These are phyloP conservation scores for Erysimum cheiranthoides DNA, from an alignment of 345 rosid genomes.

Conservation along the genomic window DNA sequence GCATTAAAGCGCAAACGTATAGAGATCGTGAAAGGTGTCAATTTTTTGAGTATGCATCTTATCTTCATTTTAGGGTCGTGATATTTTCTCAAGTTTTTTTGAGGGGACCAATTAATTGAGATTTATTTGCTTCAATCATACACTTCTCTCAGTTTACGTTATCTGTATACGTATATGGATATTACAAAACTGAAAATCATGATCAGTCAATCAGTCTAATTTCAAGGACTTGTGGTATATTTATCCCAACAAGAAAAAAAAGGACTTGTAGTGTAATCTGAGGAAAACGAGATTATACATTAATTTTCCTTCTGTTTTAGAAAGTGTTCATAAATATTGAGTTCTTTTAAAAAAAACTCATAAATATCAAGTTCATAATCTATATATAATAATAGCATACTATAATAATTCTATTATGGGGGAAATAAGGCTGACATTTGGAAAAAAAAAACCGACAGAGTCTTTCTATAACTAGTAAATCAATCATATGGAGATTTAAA, in stretches of 20 bases:
- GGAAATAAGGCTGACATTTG: no score
- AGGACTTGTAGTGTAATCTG: no score
- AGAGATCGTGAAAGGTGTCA: constrained; percentile 14
- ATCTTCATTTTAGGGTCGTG: constrained; percentile 43
- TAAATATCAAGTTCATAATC: not conserved
- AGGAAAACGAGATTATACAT: not conserved
- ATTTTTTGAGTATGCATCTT: constrained; percentile 22
- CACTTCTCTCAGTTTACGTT: not conserved
- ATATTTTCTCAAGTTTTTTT: constrained; percentile 1
- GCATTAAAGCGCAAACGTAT: not conserved
- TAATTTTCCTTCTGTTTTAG: not conserved
- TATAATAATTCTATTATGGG: no score
- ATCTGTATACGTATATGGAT: constrained; percentile 15
- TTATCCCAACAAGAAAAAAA: no score
- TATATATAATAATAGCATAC: no score
- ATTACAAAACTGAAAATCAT: constrained; percentile 18
- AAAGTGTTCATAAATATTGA: constrained; percentile 1
- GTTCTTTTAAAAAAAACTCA: not conserved
- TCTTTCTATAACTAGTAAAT: no score
- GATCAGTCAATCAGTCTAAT: constrained; percentile 11
- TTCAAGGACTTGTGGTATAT: not conserved
- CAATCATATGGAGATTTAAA: not conserved
- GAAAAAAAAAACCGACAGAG: no score
- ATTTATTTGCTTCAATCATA: constrained; percentile 37
- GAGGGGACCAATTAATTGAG: constrained; percentile 15